phyloP scores from a whole-genome alignment of 768 basidiomycete genomes.

The Omphalotus guepiniiformis region DNA sequence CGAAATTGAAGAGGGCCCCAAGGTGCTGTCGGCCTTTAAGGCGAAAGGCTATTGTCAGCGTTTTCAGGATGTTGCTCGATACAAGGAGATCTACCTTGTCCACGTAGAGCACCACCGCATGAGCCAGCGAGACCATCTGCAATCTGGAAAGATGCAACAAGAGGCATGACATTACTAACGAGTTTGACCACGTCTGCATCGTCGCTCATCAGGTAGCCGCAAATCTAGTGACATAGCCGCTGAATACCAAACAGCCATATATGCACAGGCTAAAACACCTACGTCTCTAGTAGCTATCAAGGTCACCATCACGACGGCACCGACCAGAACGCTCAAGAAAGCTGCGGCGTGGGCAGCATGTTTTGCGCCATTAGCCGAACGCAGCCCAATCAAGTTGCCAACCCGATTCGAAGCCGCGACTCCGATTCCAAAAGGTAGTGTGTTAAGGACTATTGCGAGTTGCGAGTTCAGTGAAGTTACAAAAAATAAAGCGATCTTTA shows the following conservation, averaged over 20 bases:
- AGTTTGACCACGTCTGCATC: conserved; percentile 52
- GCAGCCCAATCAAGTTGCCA: conserved; percentile 67
- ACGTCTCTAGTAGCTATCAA: conserved; percentile 59
- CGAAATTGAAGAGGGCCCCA: conserved; percentile 68
- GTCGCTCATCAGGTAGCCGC: conserved; percentile 67
- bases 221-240: conserved; percentile 35
- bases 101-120: conserved; percentile 73
- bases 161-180: conserved; percentile 66
- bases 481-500: conserved; percentile 1
- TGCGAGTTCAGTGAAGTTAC: not conserved
- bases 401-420: conserved; percentile 71
- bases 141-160: conserved; percentile 75
- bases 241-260: not conserved
- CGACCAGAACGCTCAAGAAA: conserved; percentile 56
- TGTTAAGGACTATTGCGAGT: conserved; percentile 52
- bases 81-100: conserved; percentile 49
- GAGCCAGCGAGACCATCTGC: conserved; percentile 71
- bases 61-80: not conserved
- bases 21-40: conserved; percentile 60
- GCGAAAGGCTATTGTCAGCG: conserved; percentile 19
- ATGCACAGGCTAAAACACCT: conserved; percentile 12
- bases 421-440: conserved; percentile 73
- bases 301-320: conserved; percentile 51
- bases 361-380: conserved; percentile 48
- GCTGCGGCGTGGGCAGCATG: conserved; percentile 60